These are phyloP conservation scores for Fusarium verticillioides DNA, from an alignment of 2,329 filamentous ascomycete species.

Conservation along the genomic window DNA sequence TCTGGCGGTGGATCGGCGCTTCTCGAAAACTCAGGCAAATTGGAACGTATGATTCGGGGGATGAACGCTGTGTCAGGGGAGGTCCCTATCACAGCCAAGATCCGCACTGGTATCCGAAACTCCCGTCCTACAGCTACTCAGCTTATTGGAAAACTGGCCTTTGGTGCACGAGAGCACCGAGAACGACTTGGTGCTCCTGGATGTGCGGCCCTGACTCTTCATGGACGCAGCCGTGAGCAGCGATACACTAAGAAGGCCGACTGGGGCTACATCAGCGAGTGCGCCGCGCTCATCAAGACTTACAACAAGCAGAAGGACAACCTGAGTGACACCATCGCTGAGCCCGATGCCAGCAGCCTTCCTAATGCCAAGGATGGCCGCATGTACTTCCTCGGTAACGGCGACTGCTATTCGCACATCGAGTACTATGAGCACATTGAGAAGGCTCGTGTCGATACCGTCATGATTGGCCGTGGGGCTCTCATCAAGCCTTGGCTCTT, in stretches of 20 bases:
- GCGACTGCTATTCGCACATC: constrained; percentile 92
- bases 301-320: constrained; percentile 76
- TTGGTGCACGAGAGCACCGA: constrained; percentile 79
- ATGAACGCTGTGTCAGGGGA: constrained; percentile 95
- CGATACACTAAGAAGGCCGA: constrained; percentile 93
- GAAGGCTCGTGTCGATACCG: constrained; percentile 84
- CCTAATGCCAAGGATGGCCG: constrained; percentile 73
- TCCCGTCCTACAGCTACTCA: constrained; percentile 82
- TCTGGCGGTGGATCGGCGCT: constrained; percentile 90
- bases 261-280: constrained; percentile 94
- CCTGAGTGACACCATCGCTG: constrained; percentile 78
- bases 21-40: constrained; percentile 85
- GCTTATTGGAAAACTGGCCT: constrained; percentile 82
- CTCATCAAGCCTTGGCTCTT: constrained; percentile 99
- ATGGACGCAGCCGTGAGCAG: constrained; percentile 93
- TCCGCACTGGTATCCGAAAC: constrained; percentile 89
- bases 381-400: constrained; percentile 95
- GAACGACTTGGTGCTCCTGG: constrained; percentile 79
- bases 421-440: constrained; percentile 86
- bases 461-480: constrained; percentile 97
- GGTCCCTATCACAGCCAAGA: constrained; percentile 93
- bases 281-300: constrained; percentile 82
- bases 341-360: constrained; percentile 79
- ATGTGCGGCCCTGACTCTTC: constrained; percentile 93
- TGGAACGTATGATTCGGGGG: constrained; percentile 93